Base-by-base conservation (phyloP, 2,329 filamentous ascomycete species). In the Beauveria sp. region DNA sequence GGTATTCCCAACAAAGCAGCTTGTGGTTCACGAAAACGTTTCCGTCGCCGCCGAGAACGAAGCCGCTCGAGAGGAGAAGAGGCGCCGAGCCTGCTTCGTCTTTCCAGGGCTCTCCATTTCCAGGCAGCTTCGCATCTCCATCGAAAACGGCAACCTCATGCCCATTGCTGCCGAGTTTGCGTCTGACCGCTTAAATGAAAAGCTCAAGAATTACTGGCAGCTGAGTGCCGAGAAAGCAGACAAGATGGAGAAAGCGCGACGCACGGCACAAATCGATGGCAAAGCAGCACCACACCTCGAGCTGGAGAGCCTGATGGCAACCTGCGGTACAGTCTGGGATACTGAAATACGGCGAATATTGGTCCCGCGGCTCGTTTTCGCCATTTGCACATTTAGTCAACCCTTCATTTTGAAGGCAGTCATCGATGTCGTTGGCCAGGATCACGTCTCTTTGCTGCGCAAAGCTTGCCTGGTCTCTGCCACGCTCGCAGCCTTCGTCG, bases 81-180 rank as follows among this genome's bases (percentile, higher is more conserved):
- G n/a, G 18, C 58, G 50, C 14, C 38, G 57, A 7, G 49, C 58
- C 14, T 60, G 20, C 20, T 53, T 60, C 20, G 28, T 60, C 3
- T 54, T 40, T 16, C 58, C 58, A 3, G 7, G 2, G 9, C 50
- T 51, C 9, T 38, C 20, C 28, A 28, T 60, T 28, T 40, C 49
- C 26, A 45, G 49, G n/a, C 49, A 60, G 40, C 58, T 60, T 40
- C 58, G 49, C 40, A 60, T 60, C n/a, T 46, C 58, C 7, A 60
- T 60, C 28, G 48, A 60, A 20, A 60, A 60, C 42, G 58, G 58
- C 24, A 60, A 54, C 28, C 49, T 60, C n/a, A 53, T 60, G 49
- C 49, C 58, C 28, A 54, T 60, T 53, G 26, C 49, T 2, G 28
- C 45, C 8, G 58, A 60, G 18, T 60, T 60, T 22, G 50, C 49